Evolutionary conservation across 495 filamentous ascomycete species (phyloP), one percentile per base, ranked within the genome.

Genomic region (Polyplosphaeria fusca): DNA sequence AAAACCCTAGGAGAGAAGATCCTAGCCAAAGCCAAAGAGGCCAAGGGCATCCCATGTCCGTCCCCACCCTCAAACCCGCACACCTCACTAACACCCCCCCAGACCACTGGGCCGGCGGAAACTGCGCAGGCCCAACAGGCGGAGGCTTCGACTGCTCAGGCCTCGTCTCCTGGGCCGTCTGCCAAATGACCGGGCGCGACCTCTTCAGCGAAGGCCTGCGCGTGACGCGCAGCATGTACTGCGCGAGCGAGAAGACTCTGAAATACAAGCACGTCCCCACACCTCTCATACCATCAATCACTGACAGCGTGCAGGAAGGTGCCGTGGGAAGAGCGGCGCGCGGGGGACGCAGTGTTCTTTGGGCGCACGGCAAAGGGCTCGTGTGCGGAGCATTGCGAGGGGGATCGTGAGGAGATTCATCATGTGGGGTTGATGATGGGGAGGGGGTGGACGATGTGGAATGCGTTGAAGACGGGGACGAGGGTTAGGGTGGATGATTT

Each of bases 71-170:
- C 5, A 2, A 9, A 13, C 48, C 30, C 19, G 30, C 56, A 53
- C 13, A 54, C 43, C 1, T 42, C 5, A 5, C n/a, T n/a, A 42
- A 22, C 16, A 5, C 5, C 9, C 11, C 9, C 30, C 7, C 20
- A 60, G 57, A 60, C 25, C 57, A 54, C 24, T 69, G 62, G 66
- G 67, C 63, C 12, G 66, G 67, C 18, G 67, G 67, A 27, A 63
- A 35, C 45, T 69, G 67, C 58, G 54, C 48, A 49, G 57, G 67
- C 1, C 59, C 66, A 5, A 61, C 66, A 1, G 40, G 47, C 7
- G 67, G 64, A n/a, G 67, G 67, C 19, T 70, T 61, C 44, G 67
- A 70, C 32, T 70, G 67, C 40, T 70, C 67, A 3, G 66, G 67
- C 14, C 53, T 68, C 18, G 52, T 70, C n/a, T 59, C 44, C 12